Evolutionary conservation across 164 flowering plant species (phyloP), one percentile per base, ranked within the genome.

Genomic region (Amborella trichopoda): DNA sequence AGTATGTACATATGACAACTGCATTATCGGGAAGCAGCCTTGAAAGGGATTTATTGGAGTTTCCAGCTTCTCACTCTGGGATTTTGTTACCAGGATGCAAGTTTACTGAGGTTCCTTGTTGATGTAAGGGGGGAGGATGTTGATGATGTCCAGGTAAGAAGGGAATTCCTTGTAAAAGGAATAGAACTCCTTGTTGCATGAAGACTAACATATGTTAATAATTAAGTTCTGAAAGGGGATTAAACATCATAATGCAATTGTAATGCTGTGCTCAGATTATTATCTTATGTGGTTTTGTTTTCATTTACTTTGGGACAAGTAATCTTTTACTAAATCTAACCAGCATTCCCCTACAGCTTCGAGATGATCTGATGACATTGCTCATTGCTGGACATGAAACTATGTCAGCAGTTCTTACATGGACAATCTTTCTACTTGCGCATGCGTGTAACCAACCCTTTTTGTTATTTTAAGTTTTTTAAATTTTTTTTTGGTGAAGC

Each of bases 311-410:
- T 23, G 32, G 6, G 23, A 3, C 36, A 10, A 22, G 39, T 13
- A 37, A 16, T 21, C 13, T 39, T 53, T 6, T 6, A 11, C 46
- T 34, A 12, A 51, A n/a, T n/a, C n/a, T n/a, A n/a, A n/a, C n/a
- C n/a, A n/a, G n/a, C n/a, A n/a, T n/a, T 26, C 37, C 18, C 65
- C 38, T 20, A 56, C 83, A 91, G 99, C 80, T 91, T 38, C 74
- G 99, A 50, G 99, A 91, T 68, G 99, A 87, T 60, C 63, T 91
- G 54, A 91, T 91, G 96, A 87, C 99, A 17, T 83, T 91, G 99
- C 93, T 91, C 54, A 80, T 91, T 62, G 99, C 99, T 64, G 96
- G 99, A 44, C 99, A 91, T 75, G 99, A 91, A 71, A 91, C 99
- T 50, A 91, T 96, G 6, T 93, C 95, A 40, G 96, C 99, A 44